Conservation (phyloP, 805 yeast species). For the Kazachstania martiniae region DNA sequence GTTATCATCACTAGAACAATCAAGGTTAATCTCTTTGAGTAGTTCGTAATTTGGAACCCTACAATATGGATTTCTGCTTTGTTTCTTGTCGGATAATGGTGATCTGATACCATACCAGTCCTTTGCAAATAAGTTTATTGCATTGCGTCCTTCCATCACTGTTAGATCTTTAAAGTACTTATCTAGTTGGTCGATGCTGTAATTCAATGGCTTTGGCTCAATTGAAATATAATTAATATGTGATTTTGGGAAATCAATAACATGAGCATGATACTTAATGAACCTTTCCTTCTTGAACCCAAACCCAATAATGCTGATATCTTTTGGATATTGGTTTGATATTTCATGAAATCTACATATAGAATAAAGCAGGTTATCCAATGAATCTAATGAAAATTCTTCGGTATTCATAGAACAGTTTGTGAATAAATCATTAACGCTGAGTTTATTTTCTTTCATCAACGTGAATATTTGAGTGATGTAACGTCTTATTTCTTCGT, state of each 20-base stretch:
- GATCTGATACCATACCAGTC: conserved; percentile 50
- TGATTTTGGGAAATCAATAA: conserved; percentile 33
- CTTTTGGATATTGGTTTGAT: conserved; percentile 36
- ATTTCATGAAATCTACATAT: conserved; percentile 42
- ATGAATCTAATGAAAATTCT: conserved; percentile 70
- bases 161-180: conserved; percentile 39
- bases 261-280: conserved; percentile 40
- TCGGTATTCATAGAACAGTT: conserved; percentile 36
- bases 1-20: conserved; percentile 9
- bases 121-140: conserved; percentile 38
- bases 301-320: conserved; percentile 55
- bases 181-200: conserved; percentile 13
- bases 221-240: conserved; percentile 43
- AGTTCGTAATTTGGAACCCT: conserved; percentile 31
- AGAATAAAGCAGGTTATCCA: conserved; percentile 62
- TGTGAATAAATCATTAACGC: conserved; percentile 10
- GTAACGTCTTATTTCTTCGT: conserved; percentile 6
- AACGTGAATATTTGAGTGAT: conserved; percentile 1
- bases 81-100: conserved; percentile 38
- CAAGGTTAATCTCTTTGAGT: conserved; percentile 5
- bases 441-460: conserved; percentile 4
- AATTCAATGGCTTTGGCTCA: conserved; percentile 39
- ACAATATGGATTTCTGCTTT: conserved; percentile 45
- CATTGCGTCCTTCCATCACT: conserved; percentile 40
- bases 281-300: conserved; percentile 62